Base-by-base conservation (phyloP, 306 rosid genomes). In the Herpetospermum pedunculosum region DNA sequence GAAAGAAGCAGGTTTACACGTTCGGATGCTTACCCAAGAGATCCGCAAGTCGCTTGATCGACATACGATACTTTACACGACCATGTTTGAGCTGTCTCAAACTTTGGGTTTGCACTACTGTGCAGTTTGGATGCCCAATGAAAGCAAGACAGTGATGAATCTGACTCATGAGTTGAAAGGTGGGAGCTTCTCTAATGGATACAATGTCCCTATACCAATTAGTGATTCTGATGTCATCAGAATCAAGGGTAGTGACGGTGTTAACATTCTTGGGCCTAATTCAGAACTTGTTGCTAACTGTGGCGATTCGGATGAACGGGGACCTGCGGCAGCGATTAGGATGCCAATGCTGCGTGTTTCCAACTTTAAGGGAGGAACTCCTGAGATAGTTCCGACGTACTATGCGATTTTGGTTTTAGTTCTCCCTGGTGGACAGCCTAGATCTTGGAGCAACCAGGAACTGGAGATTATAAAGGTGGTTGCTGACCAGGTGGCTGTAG, bases 401-500 rank as follows among this genome's bases (percentile, higher is more conserved):
- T 95, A 91, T 82, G 87, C 99, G 0, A 85, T 95, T 73, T 68
- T 95, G 82, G 97, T 92, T 82, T 84, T 95, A 85, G 90, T 95
- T 82, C 97, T 95, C 77, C 97, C 97, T 1, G 76, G 80, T 10
- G 96, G 89, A 59, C 90, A 83, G 47, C 89, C 89, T 73, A 82
- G 99, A 81, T 75, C 89, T 72, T 95, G 99, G 99, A 89, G 85
- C 80, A 74, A 79, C 72, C 95, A 92, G 78, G 99, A 92, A 77
- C 84, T 87, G 60, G 99, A 95, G 87, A 95, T 95, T 74, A 88
- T 95, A 52, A 85, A 89, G 86, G 99, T 89, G 58, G 99, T 95
- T 74, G 99, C 99, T 52, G 99, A 95, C 83, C 99, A 95, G 86
- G 99, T 95, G 7, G 99, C 99, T 1, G 99, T 95, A 70, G 99